Conservation (phyloP, 495 filamentous ascomycete genomes). For the Cercophora scortea region DNA sequence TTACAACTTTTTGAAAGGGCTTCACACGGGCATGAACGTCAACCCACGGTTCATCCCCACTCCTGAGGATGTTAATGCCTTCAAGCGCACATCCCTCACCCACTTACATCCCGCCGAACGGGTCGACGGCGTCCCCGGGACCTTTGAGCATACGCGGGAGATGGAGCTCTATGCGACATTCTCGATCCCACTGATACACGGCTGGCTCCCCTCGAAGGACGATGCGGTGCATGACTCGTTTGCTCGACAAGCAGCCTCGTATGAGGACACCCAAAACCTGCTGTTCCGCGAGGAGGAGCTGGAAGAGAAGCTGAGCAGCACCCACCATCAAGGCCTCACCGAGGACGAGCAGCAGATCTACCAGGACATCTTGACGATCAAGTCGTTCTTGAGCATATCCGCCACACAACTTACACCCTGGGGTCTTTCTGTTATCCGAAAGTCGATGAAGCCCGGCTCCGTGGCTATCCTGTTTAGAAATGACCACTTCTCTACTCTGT, state of each 20-base stretch:
- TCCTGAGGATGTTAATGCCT: conserved; percentile 28
- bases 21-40: conserved; percentile 98
- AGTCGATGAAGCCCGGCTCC: conserved; percentile 58
- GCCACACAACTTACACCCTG: conserved; percentile 80
- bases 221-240: conserved; percentile 60
- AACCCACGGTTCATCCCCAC: conserved; percentile 75
- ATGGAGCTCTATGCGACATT: conserved; percentile 85
- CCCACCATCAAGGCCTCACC: conserved; percentile 33
- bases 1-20: conserved; percentile 74
- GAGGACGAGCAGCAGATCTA: conserved; percentile 66
- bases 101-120: conserved; percentile 36
- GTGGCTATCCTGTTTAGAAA: conserved; percentile 91
- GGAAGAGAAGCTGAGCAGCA: conserved; percentile 62
- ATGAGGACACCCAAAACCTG: conserved; percentile 85
- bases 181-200: conserved; percentile 82
- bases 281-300: conserved; percentile 83
- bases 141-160: conserved; percentile 75
- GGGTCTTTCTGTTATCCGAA: conserved; percentile 65
- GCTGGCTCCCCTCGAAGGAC: conserved; percentile 69
- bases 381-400: conserved; percentile 66
- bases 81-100: conserved; percentile 35
- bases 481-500: conserved; percentile 91
- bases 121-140: conserved; percentile 49
- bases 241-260: conserved; percentile 62
- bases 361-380: conserved; percentile 73